phyloP scores from a whole-genome alignment of 176 grass and related monocot genomes.

The Tuctoria greenei region DNA sequence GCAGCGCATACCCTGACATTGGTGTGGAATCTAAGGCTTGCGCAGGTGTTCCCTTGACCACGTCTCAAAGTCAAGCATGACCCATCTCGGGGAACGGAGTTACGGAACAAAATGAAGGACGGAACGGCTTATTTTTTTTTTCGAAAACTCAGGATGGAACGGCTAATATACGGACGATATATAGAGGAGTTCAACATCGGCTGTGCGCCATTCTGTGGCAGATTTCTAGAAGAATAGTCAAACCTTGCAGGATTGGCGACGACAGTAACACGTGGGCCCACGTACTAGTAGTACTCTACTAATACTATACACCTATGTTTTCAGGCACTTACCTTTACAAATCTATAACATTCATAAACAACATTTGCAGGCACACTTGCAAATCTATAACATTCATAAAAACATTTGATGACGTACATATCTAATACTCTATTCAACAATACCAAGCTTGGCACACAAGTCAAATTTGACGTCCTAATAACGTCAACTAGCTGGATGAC shows the following conservation, averaged over 20 bases:
- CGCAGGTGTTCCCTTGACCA: slow-evolving; percentile 1
- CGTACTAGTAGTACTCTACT: background rate
- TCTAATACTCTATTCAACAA: too few species aligned
- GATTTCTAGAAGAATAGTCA: too few species aligned
- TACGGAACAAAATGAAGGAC: background rate
- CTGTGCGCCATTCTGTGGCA: background rate
- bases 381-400: too few species aligned
- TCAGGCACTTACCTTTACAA: background rate
- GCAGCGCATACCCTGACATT: slow-evolving; percentile 25
- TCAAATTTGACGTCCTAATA: too few species aligned
- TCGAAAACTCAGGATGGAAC: background rate
- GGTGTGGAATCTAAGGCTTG: background rate
- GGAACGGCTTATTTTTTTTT: background rate
- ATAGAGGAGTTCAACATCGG: too few species aligned
- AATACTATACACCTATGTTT: background rate
- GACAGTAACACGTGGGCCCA: background rate
- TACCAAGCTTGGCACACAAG: too few species aligned
- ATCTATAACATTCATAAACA: too few species aligned
- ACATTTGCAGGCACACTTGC: too few species aligned
- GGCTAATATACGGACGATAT: too few species aligned
- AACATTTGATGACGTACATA: too few species aligned
- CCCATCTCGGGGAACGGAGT: background rate
- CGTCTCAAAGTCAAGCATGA: background rate
- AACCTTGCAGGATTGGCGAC: background rate
- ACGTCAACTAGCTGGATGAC: too few species aligned